Evolutionary conservation across 805 yeast genomes (phyloP).

Genomic region (Yarrowia deformans): DNA sequence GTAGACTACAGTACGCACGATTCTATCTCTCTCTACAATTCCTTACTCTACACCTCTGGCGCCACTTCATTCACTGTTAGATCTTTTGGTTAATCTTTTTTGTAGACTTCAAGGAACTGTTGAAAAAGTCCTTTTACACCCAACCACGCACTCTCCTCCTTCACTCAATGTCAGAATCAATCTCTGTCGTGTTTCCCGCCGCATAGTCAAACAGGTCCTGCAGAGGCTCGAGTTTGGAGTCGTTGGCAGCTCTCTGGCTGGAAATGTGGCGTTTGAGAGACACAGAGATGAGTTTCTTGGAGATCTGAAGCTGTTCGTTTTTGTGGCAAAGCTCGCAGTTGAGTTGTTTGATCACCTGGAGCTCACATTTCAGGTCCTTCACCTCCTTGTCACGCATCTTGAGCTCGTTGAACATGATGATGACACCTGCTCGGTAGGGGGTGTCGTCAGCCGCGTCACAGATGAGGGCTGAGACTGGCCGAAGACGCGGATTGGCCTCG

Average conservation of each 20-base stretch:
- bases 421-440: not conserved
- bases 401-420: conserved; percentile 27
- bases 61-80: too few species aligned
- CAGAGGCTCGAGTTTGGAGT: conserved; percentile 13
- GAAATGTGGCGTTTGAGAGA: conserved; percentile 10
- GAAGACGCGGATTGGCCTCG: conserved; percentile 28
- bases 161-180: conserved; percentile 10
- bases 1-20: too few species aligned
- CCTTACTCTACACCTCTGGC: too few species aligned
- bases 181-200: not conserved
- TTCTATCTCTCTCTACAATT: too few species aligned
- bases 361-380: not conserved
- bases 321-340: not conserved
- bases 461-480: conserved; percentile 4
- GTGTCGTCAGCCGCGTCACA: conserved; percentile 27
- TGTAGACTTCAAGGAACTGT: too few species aligned
- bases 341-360: not conserved
- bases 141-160: not conserved
- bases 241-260: conserved; percentile 11
- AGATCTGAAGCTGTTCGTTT: not conserved
- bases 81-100: too few species aligned
- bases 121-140: too few species aligned
- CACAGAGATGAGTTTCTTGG: conserved; percentile 1
- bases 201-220: conserved; percentile 27
- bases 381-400: conserved; percentile 16